Base-by-base conservation (phyloP, 192 early-diverging fungal species). In the Coemansia sp. region DNA sequence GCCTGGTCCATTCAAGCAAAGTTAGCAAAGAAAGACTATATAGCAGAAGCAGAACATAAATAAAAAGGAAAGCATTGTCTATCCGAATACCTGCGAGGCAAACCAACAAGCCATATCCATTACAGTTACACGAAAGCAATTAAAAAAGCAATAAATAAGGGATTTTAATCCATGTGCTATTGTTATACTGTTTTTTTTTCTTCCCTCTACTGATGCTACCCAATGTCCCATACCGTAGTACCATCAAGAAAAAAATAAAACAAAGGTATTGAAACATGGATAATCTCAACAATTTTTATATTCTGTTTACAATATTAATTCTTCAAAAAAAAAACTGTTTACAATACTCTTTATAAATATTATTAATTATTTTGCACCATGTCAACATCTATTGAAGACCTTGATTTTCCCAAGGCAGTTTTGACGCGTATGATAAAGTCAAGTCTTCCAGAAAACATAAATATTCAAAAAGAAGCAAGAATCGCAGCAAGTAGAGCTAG, bases 391-490 rank as follows among this genome's bases (percentile, higher is more conserved):
- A 60, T 72, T 22, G 69, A 72, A 1, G 69, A 72, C 22, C 40
- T 72, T 19, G 69, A 72, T 15, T 72, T 65, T 30, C 69, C 69
- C 28, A 72, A 65, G 20, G 69, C 69, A 3, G 62, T 72, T 13
- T 48, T 72, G 11, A 65, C 57, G 9, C 42, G 69, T 10, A 38
- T 72, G 15, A 58, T 72, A 29, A 72, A 72, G 36, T 27, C 48
- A 22, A 61, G 53, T n/a, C 33, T 72, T 15, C 69, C 69, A 3
- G 69, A 72, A 15, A 64, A 48, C 69, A 65, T 72, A 20, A 46
- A 61, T 1, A 54, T 72, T 13, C 69, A 72, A 34, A 72, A 72
- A 22, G 69, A 72, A 18, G 69, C 69, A 5, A 61, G 69, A 0
- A 48, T 55, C 17, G 46, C 62, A 11, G 58, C 65, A 24, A 45